Evolutionary conservation across 2,329 filamentous ascomycete species (phyloP).

Genomic region (Xylariaceae sp.): DNA sequence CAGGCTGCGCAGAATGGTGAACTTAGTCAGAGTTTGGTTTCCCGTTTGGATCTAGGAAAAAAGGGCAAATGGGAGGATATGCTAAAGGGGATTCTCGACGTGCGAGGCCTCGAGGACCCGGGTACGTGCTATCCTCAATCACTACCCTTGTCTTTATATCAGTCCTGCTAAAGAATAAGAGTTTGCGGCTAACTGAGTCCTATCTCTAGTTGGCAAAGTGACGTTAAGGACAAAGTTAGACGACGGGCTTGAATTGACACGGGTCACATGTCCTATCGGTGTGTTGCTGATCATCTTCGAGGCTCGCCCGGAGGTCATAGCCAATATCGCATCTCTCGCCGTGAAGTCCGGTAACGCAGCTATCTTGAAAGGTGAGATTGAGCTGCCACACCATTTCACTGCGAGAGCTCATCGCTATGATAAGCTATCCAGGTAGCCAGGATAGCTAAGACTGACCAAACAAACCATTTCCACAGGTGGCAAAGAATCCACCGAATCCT

Average conservation of each 20-base stretch:
- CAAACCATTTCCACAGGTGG: slow-evolving; percentile 62
- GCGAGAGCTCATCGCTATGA: too few relatives aligned
- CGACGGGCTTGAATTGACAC: slow-evolving; percentile 78
- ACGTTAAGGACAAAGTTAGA: slow-evolving; percentile 82
- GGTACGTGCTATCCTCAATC: too few relatives aligned
- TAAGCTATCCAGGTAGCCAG: too few relatives aligned
- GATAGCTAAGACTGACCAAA: too few relatives aligned
- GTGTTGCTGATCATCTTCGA: slow-evolving; percentile 99
- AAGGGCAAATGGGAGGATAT: slow-evolving; percentile 96
- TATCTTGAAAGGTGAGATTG: slow-evolving; percentile 74
- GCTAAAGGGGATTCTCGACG: slow-evolving; percentile 90
- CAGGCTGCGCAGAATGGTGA: slow-evolving; percentile 70
- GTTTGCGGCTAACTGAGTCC: slow-evolving; percentile 1
- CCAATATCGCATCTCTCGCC: slow-evolving; percentile 91
- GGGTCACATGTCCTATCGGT: slow-evolving; percentile 90
- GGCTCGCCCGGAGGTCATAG: slow-evolving; percentile 94
- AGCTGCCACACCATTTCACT: background rate
- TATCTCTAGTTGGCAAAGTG: slow-evolving; percentile 68
- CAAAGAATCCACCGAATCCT: slow-evolving; percentile 94
- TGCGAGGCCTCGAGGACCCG: slow-evolving; percentile 78
- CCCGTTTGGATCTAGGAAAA: slow-evolving; percentile 79
- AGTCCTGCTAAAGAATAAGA: slow-evolving; percentile 3
- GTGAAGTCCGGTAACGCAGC: slow-evolving; percentile 97
- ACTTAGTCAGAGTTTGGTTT: slow-evolving; percentile 77
- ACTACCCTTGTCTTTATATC: too few relatives aligned